phyloP scores from a whole-genome alignment of 2,329 filamentous ascomycete genomes.

The Fusarium staphyleae region DNA sequence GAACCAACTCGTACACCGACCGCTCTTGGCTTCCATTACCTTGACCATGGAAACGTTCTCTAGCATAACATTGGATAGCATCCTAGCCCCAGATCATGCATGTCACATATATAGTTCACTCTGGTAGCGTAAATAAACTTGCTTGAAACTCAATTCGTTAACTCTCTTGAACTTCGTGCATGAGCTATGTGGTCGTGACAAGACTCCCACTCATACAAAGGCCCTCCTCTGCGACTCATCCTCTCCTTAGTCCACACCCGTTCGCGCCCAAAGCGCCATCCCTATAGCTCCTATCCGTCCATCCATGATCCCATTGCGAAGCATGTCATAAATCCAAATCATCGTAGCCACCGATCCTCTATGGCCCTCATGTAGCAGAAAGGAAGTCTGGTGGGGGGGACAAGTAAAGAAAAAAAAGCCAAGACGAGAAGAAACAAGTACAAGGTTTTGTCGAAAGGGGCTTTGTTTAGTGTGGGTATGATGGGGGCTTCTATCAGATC shows the following conservation, averaged over 20 bases:
- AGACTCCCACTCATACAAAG: slow-evolving; percentile 38
- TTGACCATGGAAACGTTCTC: too few relatives aligned
- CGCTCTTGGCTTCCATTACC: too few relatives aligned
- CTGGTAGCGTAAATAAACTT: background rate
- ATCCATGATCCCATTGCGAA: slow-evolving; percentile 33
- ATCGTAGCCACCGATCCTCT: slow-evolving; percentile 40
- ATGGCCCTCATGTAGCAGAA: slow-evolving; percentile 37
- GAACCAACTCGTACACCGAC: too few relatives aligned
- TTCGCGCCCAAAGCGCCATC: slow-evolving; percentile 26
- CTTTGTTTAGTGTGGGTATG: slow-evolving; percentile 31
- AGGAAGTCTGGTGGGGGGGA: slow-evolving; percentile 9
- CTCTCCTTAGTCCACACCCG: slow-evolving; percentile 16
- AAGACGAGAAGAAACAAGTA: slow-evolving; percentile 31
- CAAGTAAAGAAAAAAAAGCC: slow-evolving; percentile 27
- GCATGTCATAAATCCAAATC: slow-evolving; percentile 43
- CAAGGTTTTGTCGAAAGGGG: slow-evolving; percentile 29
- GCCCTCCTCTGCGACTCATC: slow-evolving; percentile 20
- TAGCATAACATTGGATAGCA: too few relatives aligned
- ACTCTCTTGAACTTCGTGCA: slow-evolving; percentile 38
- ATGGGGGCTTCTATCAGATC: slow-evolving; percentile 31
- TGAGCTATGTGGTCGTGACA: slow-evolving; percentile 43
- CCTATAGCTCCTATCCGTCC: slow-evolving; percentile 29
- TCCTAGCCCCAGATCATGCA: too few relatives aligned
- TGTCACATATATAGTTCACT: background rate
- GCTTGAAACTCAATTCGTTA: slow-evolving; percentile 24